Evolutionary conservation across 2,329 filamentous ascomycete species (phyloP).

Genomic region (Ambrosiella xylebori): DNA sequence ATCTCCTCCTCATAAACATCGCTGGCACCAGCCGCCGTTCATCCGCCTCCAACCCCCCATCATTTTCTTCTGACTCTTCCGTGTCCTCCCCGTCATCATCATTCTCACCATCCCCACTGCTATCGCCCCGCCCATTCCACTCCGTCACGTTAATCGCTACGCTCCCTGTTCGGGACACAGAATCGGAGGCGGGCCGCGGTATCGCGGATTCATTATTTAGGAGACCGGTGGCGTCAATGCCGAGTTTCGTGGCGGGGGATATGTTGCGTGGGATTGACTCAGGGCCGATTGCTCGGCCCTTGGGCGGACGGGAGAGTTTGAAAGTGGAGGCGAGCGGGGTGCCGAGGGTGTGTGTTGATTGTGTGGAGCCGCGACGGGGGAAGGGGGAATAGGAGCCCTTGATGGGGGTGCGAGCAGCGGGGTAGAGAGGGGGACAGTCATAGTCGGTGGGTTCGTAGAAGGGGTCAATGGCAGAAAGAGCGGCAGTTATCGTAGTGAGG

Average conservation of each 20-base stretch:
- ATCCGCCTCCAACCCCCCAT: conserved; percentile 23
- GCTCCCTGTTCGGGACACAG: background rate
- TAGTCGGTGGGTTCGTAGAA: conserved; percentile 7
- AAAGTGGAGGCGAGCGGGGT: conserved; percentile 4
- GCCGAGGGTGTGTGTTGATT: conserved; percentile 5
- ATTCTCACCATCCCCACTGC: conserved; percentile 31
- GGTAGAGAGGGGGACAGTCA: conserved; percentile 9
- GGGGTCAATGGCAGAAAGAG: conserved; percentile 26
- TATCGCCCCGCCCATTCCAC: conserved; percentile 5
- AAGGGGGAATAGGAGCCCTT: conserved; percentile 20
- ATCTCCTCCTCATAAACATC: conserved; percentile 22
- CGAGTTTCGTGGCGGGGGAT: conserved; percentile 3
- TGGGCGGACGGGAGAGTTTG: conserved; percentile 11
- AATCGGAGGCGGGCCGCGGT: no score
- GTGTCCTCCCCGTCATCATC: conserved; percentile 21
- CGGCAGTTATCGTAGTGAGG: conserved; percentile 33
- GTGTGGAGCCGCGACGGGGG: conserved; percentile 14
- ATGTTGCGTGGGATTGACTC: conserved; percentile 4
- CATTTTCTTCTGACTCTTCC: background rate
- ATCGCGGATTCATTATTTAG: background rate
- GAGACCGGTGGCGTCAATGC: background rate
- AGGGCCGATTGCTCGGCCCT: background rate
- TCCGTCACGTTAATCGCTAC: conserved; percentile 11
- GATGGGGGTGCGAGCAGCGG: conserved; percentile 18
- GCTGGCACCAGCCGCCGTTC: conserved; percentile 37